Conservation (phyloP, 208 protist genomes). For the Acanthamoeba rhysodes region DNA sequence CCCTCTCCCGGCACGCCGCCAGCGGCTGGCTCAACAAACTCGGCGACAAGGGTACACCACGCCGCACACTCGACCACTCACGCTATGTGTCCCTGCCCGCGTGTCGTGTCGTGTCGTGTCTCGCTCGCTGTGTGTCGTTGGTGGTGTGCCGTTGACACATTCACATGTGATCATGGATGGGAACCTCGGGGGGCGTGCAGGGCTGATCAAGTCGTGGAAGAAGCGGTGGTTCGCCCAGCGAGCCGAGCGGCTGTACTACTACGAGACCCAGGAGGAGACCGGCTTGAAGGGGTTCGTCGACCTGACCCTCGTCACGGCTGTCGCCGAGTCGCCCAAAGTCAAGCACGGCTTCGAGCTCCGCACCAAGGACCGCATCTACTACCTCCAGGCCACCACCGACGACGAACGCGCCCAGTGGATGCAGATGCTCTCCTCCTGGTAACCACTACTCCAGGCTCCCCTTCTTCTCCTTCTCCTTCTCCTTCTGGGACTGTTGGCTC, state of each 20-base stretch:
- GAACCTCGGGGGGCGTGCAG: background rate
- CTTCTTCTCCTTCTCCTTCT: background rate
- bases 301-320: background rate
- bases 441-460: background rate
- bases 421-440: constrained; percentile 9
- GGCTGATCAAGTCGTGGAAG: constrained; percentile 64
- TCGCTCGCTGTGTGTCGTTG: too few relatives aligned
- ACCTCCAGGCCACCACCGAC: constrained; percentile 22
- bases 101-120: too few relatives aligned
- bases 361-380: constrained; percentile 14
- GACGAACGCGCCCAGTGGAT: constrained; percentile 17
- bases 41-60: constrained; percentile 55
- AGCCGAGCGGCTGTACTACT: constrained; percentile 44
- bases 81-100: too few relatives aligned
- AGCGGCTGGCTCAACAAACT: constrained; percentile 68
- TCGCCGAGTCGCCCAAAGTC: background rate
- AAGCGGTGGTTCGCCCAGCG: constrained; percentile 15
- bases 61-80: too few relatives aligned
- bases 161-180: background rate
- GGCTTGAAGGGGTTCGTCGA: constrained; percentile 40
- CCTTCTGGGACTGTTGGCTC: background rate
- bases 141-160: too few relatives aligned
- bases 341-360: constrained; percentile 17
- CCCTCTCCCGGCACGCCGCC: background rate
- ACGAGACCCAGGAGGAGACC: background rate